Base-by-base conservation (phyloP, 495 filamentous ascomycete genomes). In the Aeminium ludgeri region DNA sequence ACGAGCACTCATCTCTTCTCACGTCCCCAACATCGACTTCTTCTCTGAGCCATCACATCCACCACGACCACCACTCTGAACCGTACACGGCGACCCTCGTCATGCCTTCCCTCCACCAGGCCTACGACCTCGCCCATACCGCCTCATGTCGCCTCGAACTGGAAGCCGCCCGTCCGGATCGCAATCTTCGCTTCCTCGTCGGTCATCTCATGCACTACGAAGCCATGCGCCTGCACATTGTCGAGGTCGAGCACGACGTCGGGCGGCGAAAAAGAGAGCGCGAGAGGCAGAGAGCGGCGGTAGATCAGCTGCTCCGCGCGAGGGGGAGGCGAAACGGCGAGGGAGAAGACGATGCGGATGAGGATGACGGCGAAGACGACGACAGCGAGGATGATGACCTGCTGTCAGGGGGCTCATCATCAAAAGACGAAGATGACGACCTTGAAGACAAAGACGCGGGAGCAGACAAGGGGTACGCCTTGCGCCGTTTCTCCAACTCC, bases 181-280 rank as follows among this genome's bases (percentile, higher is more conserved):
- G 52, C 30, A 46, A 52, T 32, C 40, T 44, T 4, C 41, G 52
- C n/a, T 55, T 49, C 30, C 41, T 55, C 12, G 41, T 55, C 23
- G 52, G 52, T 27, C 52, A 55, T 20, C 36, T 51, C 3, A 43
- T 52, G 44, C 44, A 48, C 30, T 45, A 52, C 23, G 52, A 55
- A 25, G n/a, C 30, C 12, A 38, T 55, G 1, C 42, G 45, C 6
- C 40, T 55, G 2, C 52, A 49, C 20, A 48, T 55, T 20, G 52
- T 52, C 20, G 40, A 55, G 31, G 52, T 55, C 15, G 52, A 55
- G 32, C 49, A 55, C 38, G 43, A 43, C 31, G 47, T 47, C 29
- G 44, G 38, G 29, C 36, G 20, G 31, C 15, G 30, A 25, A 23
- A 18, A n/a, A 16, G 12, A 18, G 30, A 20, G 11, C 43, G 10